Evolutionary conservation across 1,284 basidiomycete species (phyloP), one percentile per base, ranked within the genome.

Genomic region (Pascua sp.): DNA sequence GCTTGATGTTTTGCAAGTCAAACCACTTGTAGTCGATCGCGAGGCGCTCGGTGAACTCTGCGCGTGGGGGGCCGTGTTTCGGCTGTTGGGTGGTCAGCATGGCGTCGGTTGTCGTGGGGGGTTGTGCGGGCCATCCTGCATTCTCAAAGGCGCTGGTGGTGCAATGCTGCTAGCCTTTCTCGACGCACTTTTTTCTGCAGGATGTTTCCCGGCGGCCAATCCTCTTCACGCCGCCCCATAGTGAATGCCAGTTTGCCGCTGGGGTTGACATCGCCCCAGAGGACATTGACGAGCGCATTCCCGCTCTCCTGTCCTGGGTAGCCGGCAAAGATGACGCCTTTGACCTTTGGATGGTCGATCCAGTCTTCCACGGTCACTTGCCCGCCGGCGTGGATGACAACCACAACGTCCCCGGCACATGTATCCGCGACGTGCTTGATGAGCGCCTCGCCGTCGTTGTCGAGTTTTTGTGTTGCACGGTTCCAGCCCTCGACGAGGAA

Each of bases 261-360:
- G 0, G 90, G 90, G 71, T 90, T 91, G 55, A 85, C 83, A 66
- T 84, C 84, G 40, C 90, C 90, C 56, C 88, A 86, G 2, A 92
- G 75, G 8, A 92, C 83, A 63, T 90, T 87, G 2, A 85, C 87
- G 51, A 92, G 86, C 13, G 88, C 88, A 55, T 87, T 85, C 0
- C 90, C 77, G 53, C 63, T 76, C 69, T 70, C 71, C 57, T 73
- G 70, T 1, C 67, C 90, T 49, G 90, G 83, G 67, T 91, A 90
- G 83, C 89, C 90, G 2, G 87, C 82, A 63, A 90, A 88, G 9
- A 92, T 77, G 50, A 91, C 82, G 8, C 83, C 82, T n/a, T 85
- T 80, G 4, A 88, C 86, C 36, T 82, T 77, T 1, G 74, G 72
- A 37, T 72, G 63, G 40, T 74, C 67, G 41, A 77, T 70, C 73